These are phyloP conservation scores for Fraxinus greggii DNA, from an alignment of 305 asterid genomes.

Conservation along the genomic window DNA sequence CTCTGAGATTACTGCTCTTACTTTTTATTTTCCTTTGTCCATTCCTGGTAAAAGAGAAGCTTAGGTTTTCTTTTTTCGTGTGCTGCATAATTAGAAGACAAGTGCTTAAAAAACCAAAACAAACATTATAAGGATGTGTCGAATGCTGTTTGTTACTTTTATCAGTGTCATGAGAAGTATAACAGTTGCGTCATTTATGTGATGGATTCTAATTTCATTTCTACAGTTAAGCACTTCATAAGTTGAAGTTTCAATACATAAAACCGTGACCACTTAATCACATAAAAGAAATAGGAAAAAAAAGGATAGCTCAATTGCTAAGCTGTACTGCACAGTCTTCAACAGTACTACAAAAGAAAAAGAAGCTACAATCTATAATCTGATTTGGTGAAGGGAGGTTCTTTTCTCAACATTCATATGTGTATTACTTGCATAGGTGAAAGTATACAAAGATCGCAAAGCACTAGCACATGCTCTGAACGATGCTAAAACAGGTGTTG, in stretches of 20 bases:
- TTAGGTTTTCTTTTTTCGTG: neutral
- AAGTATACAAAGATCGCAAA: slow-evolving; percentile 71
- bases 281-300: neutral
- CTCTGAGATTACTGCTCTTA: neutral
- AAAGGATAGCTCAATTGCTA: neutral
- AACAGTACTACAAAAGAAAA: neutral
- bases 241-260: neutral
- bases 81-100: neutral
- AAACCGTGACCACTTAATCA: neutral
- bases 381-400: neutral
- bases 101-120: neutral
- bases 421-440: slow-evolving; percentile 47
- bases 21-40: neutral
- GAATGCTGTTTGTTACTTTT: neutral
- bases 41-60: neutral
- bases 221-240: neutral
- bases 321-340: neutral
- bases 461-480: slow-evolving; percentile 72
- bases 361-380: neutral
- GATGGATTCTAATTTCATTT: neutral
- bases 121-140: neutral
- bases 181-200: neutral
- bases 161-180: neutral
- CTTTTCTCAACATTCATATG: neutral
- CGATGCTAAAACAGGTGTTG: slow-evolving; percentile 81